These are phyloP conservation scores for Lipomyces yamanashiensis DNA, from an alignment of 805 yeast species.

Conservation along the genomic window DNA sequence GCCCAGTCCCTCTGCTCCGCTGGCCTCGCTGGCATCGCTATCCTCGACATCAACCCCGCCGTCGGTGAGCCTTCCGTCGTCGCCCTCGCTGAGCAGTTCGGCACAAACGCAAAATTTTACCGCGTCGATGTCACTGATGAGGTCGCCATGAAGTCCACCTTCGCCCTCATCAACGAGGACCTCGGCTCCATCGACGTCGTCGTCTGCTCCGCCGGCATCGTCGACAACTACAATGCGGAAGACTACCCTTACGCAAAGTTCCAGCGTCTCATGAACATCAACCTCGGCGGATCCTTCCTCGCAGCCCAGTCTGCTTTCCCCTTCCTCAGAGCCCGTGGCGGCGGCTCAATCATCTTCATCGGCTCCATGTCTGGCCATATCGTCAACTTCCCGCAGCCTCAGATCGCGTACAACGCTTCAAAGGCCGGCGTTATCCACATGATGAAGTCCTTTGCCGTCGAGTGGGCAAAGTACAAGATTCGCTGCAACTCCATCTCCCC, in stretches of 20 bases:
- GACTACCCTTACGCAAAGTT: slow-evolving; percentile 72
- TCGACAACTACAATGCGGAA: slow-evolving; percentile 68
- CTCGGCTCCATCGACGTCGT: slow-evolving; percentile 62
- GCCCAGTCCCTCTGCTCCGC: slow-evolving; percentile 62
- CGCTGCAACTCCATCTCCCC: slow-evolving; percentile 70
- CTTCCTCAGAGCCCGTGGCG: slow-evolving; percentile 62
- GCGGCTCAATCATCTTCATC: slow-evolving; percentile 65
- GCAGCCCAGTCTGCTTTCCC: slow-evolving; percentile 68
- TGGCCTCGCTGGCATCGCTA: slow-evolving; percentile 58
- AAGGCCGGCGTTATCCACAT: slow-evolving; percentile 72
- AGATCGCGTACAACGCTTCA: slow-evolving; percentile 69
- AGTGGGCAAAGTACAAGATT: slow-evolving; percentile 71
- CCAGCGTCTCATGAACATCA: slow-evolving; percentile 65
- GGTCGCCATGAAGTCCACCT: slow-evolving; percentile 44
- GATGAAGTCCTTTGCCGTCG: slow-evolving; percentile 67
- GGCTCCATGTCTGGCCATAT: slow-evolving; percentile 76
- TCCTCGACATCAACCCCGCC: slow-evolving; percentile 60
- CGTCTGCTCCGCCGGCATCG: slow-evolving; percentile 68
- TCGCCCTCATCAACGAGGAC: slow-evolving; percentile 55
- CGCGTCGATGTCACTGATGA: slow-evolving; percentile 66
- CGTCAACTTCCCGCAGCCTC: slow-evolving; percentile 74
- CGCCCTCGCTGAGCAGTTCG: slow-evolving; percentile 54
- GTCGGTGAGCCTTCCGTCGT: slow-evolving; percentile 65
- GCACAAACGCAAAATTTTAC: slow-evolving; percentile 65
- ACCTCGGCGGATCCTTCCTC: slow-evolving; percentile 66